phyloP scores from a whole-genome alignment of 768 basidiomycete genomes.

The Calocybe gangraenosa region DNA sequence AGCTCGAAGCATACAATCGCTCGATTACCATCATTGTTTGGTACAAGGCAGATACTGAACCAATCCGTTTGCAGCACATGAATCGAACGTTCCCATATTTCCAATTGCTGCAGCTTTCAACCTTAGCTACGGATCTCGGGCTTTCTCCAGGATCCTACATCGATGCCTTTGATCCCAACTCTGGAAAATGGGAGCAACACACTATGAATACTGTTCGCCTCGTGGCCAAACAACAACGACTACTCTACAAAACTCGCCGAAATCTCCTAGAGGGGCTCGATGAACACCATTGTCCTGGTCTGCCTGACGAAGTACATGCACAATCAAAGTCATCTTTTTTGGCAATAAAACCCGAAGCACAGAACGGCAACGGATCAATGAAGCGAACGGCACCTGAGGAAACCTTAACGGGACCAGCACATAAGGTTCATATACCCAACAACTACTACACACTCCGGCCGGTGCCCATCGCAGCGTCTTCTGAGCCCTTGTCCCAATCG shows the following conservation, averaged over 20 bases:
- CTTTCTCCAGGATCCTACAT: slow-evolving; percentile 50
- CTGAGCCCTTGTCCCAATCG: not conserved
- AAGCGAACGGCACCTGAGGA: slow-evolving; percentile 23
- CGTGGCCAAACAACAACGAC: slow-evolving; percentile 55
- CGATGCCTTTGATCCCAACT: slow-evolving; percentile 51
- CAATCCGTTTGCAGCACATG: slow-evolving; percentile 53
- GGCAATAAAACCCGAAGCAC: not conserved
- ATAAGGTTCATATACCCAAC: slow-evolving; percentile 28
- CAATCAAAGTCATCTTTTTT: slow-evolving; percentile 24
- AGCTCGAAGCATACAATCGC: slow-evolving; percentile 41
- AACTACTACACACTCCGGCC: slow-evolving; percentile 27
- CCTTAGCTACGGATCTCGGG: slow-evolving; percentile 52
- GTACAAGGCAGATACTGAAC: slow-evolving; percentile 61
- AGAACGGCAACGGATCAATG: slow-evolving; percentile 2
- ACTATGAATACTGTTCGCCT: slow-evolving; percentile 53
- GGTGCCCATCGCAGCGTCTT: not conserved
- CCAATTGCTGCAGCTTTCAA: slow-evolving; percentile 48
- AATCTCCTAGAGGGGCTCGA: slow-evolving; percentile 52
- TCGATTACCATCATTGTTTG: slow-evolving; percentile 66
- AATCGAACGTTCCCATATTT: slow-evolving; percentile 65
- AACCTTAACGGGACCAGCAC: slow-evolving; percentile 7
- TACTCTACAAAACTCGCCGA: slow-evolving; percentile 59
- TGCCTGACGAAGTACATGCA: slow-evolving; percentile 50
- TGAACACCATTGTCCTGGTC: slow-evolving; percentile 54
- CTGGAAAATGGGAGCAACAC: slow-evolving; percentile 68